Base-by-base conservation (phyloP, 495 filamentous ascomycete genomes). In the Xylaria telfairii region DNA sequence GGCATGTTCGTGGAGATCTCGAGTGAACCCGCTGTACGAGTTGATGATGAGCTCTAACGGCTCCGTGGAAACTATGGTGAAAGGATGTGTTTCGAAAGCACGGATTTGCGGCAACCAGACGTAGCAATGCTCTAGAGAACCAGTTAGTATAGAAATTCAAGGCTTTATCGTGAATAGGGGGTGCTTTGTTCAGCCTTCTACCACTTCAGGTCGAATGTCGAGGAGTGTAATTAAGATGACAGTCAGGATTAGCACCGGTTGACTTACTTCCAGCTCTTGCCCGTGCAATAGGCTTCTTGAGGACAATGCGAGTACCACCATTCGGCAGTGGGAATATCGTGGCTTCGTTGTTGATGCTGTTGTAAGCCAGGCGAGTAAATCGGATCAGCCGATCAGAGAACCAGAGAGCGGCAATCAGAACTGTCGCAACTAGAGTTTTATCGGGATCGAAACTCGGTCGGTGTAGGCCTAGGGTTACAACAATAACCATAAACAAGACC, bases 41-140 rank as follows among this genome's bases (percentile, higher is more conserved):
- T 84, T 83, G 71, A 89, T 80, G 8, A 89, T 80, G 30, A 90
- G 86, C 74, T 90, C 88, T 47, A 87, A 74, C 0, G 83, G 82
- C 7, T 79, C 75, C 17, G 76, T 81, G n/a, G 79, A 80, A 30
- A 88, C 82, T 67, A 90, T 85, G n/a, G 88, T 90, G 66, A 91
- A 90, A 0, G 88, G 89, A 74, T 91, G 89, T 3, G 86, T 87
- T 73, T 90, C 86, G 32, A 88, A 79, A 19, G 78, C 72, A 42
- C 86, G 83, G 39, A 90, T 84, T n/a, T 81, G 80, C 0, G 87
- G 89, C 10, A 90, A 84, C 84, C 85, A 90, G 44, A 90, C 72
- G 67, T 89, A 91, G 67, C 86, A 87, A 72, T 91, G 89, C 63
- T 88, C 67, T 69, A 28, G 24, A 21, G 12, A 39, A 1, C n/a